Conservation (phyloP, 2,329 filamentous ascomycete genomes). For the Ilyonectria mors-panacis region DNA sequence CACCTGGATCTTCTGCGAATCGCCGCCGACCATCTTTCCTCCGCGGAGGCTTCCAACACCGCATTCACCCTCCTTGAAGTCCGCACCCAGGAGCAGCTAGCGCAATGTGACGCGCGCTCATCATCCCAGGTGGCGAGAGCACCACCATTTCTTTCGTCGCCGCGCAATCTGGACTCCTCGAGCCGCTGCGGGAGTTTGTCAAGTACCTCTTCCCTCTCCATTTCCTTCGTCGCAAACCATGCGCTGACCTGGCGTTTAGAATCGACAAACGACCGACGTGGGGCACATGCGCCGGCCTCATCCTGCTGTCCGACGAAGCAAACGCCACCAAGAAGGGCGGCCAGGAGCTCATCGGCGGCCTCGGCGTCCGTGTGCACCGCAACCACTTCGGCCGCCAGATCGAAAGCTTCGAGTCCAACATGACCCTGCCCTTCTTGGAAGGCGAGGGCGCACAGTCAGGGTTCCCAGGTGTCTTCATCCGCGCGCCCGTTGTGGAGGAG, state of each 20-base stretch:
- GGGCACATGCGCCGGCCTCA: constrained; percentile 97
- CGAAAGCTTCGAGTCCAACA: constrained; percentile 86
- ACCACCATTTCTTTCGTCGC: constrained; percentile 94
- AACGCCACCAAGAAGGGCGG: constrained; percentile 92
- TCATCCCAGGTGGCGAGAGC: constrained; percentile 95
- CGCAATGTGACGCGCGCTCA: constrained; percentile 83
- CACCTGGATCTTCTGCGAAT: constrained; percentile 83
- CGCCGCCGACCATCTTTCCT: constrained; percentile 70
- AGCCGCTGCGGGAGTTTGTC: constrained; percentile 90
- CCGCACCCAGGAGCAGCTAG: constrained; percentile 80
- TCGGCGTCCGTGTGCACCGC: constrained; percentile 90
- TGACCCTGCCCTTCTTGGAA: constrained; percentile 80
- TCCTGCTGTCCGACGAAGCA: constrained; percentile 89
- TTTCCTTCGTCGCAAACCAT: neutral
- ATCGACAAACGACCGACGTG: constrained; percentile 85
- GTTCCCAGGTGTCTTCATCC: constrained; percentile 92
- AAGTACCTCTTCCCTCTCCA: constrained; percentile 69
- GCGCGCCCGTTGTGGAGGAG: constrained; percentile 92
- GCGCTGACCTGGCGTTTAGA: constrained; percentile 58
- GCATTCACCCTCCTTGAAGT: constrained; percentile 82
- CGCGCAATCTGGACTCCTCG: constrained; percentile 82
- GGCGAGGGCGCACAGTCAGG: constrained; percentile 44
- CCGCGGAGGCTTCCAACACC: constrained; percentile 40
- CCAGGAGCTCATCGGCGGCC: constrained; percentile 92
- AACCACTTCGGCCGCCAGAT: constrained; percentile 97